A percentile compares a stretch with the other conserved stretches of the same genome.
phyloP scores from a whole-genome alignment of 2,329 filamentous ascomycete genomes.

The Penicillium sp. region DNA sequence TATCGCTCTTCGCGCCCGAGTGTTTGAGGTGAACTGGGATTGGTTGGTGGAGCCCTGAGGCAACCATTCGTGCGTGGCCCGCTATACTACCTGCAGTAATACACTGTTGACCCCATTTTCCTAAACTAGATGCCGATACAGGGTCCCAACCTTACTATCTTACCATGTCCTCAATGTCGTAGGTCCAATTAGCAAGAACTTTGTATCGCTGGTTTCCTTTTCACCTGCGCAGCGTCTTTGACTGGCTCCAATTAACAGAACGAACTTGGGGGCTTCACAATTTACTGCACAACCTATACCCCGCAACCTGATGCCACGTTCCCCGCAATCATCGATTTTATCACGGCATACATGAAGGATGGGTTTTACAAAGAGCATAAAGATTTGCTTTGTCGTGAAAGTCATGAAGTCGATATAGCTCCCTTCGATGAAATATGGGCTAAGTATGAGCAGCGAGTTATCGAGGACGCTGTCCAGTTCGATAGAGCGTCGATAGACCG shows the following conservation, averaged over 20 bases:
- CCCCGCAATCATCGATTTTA: background rate
- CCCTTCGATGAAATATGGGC: background rate
- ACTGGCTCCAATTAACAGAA: background rate
- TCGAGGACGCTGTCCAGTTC: no score
- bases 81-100: no score
- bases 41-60: no score
- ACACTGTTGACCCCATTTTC: no score
- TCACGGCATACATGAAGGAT: background rate
- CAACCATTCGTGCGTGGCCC: no score
- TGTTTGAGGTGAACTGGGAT: no score
- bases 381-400: background rate
- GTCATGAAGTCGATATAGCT: background rate
- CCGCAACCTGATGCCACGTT: background rate
- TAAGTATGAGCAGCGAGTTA: no score
- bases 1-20: no score
- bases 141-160: no score
- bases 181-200: background rate
- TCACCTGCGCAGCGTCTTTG: background rate
- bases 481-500: no score
- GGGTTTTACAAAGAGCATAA: background rate
- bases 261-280: conserved; percentile 17
- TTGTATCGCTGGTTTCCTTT: background rate
- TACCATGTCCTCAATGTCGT: background rate
- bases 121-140: no score
- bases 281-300: conserved; percentile 6